Percentiles rank a stretch among this genome's conserved stretches.
phyloP scores from a whole-genome alignment of 805 yeast genomes.

The Lipomyces japonicus region DNA sequence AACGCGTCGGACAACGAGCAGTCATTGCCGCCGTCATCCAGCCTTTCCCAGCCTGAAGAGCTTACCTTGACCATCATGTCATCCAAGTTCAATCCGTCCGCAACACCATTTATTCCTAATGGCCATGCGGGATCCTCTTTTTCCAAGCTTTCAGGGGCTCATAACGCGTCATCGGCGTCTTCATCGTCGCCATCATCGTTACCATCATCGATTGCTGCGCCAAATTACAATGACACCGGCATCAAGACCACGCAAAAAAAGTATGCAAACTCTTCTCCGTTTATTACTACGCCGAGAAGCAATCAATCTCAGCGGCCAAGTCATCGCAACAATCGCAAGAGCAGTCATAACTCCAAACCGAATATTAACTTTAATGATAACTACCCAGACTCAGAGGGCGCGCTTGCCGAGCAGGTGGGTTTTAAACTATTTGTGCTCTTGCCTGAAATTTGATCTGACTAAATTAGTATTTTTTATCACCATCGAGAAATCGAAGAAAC shows the following conservation, averaged over 20 bases:
- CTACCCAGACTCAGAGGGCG: slow-evolving; percentile 13
- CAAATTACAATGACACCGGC: slow-evolving; percentile 1
- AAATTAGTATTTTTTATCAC: slow-evolving; percentile 9
- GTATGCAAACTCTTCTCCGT: background rate
- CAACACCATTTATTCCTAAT: slow-evolving; percentile 17
- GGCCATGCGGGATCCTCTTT: background rate
- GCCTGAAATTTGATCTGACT: background rate
- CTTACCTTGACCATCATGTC: too few species aligned
- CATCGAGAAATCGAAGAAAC: slow-evolving; percentile 18
- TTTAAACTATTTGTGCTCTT: background rate
- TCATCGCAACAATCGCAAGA: slow-evolving; percentile 18
- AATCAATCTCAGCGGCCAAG: slow-evolving; percentile 13
- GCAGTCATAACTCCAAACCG: slow-evolving; percentile 19
- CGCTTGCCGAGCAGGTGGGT: slow-evolving; percentile 22
- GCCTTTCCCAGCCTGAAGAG: too few species aligned
- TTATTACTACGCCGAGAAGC: slow-evolving; percentile 14
- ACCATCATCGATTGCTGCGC: background rate
- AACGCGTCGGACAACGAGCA: too few species aligned
- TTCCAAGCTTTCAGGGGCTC: slow-evolving; percentile 1
- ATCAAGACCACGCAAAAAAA: slow-evolving; percentile 2
- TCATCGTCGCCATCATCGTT: slow-evolving; percentile 5
- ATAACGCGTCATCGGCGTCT: slow-evolving; percentile 6
- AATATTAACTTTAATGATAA: slow-evolving; percentile 7
- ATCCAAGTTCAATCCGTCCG: slow-evolving; percentile 20
- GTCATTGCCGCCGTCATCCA: too few species aligned